These are phyloP conservation scores for Cryphonectria carpinicola DNA, from an alignment of 2,329 filamentous ascomycete species.

Conservation along the genomic window DNA sequence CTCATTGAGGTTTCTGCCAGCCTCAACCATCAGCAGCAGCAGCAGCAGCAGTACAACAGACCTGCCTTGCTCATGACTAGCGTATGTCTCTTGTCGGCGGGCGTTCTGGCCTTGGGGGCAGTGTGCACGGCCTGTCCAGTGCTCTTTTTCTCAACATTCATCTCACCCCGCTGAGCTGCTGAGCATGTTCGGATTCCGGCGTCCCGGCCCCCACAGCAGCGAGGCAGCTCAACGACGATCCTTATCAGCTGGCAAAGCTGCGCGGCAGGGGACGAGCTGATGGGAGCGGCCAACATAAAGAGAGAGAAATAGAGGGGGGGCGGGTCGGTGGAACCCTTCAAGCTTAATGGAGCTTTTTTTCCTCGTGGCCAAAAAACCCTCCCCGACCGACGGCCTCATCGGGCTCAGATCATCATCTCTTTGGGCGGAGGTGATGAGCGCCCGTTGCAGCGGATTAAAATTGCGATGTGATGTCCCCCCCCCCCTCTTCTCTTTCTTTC, in stretches of 20 bases:
- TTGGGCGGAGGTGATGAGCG: not conserved
- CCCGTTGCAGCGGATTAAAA: not conserved
- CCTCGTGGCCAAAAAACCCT: conserved; percentile 2
- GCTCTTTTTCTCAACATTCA: not conserved
- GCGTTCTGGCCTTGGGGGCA: not conserved
- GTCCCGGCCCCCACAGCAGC: conserved; percentile 5
- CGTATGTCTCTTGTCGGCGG: not conserved
- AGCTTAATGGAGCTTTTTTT: not conserved
- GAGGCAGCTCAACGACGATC: conserved; percentile 3
- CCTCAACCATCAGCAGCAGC: too few relatives aligned
- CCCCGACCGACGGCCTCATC: not conserved
- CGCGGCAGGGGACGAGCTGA: conserved; percentile 1
- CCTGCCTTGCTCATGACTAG: not conserved
- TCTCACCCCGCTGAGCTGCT: not conserved
- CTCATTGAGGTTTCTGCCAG: not conserved
- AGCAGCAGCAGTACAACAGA: not conserved
- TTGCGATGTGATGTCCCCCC: conserved; percentile 4
- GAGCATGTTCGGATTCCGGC: not conserved
- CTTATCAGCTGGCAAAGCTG: conserved; percentile 4
- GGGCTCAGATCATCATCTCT: conserved; percentile 12
- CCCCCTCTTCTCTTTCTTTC: not conserved
- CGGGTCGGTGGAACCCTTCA: not conserved
- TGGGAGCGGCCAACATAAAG: not conserved
- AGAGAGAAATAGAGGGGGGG: not conserved
- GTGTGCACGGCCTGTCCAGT: not conserved